These are phyloP conservation scores for Glaciozyma antarctica DNA, from an alignment of 768 basidiomycete species.

Conservation along the genomic window DNA sequence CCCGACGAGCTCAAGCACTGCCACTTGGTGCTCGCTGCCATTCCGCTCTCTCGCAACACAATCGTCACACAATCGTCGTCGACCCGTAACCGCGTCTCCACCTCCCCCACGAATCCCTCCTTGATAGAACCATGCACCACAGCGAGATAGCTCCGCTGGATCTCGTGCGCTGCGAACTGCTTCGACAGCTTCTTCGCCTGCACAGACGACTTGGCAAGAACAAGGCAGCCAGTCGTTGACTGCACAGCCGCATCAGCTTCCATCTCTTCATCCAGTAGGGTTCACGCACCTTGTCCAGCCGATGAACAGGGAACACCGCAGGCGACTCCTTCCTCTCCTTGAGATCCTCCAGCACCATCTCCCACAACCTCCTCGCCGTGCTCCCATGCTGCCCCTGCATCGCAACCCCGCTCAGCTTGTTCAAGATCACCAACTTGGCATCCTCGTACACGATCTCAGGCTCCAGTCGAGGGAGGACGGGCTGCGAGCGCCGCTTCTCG, in stretches of 20 bases:
- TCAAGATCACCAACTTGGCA: conserved; percentile 8
- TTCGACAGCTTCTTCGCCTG: conserved; percentile 8
- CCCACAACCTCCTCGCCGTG: conserved; percentile 6
- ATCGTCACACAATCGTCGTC: conserved; percentile 22
- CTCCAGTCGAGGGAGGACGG: neutral
- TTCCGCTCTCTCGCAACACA: neutral
- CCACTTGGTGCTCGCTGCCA: conserved; percentile 11
- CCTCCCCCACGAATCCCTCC: conserved; percentile 12
- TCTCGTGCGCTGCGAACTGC: conserved; percentile 14
- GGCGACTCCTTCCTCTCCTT: neutral
- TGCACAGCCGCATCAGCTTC: neutral
- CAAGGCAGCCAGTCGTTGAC: conserved; percentile 12
- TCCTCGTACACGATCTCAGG: conserved; percentile 14
- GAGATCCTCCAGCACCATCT: conserved; percentile 5
- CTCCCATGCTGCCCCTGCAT: conserved; percentile 19
- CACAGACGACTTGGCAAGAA: conserved; percentile 11
- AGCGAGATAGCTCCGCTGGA: conserved; percentile 22
- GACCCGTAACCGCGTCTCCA: conserved; percentile 1
- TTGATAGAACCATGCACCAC: conserved; percentile 24
- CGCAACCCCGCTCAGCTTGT: conserved; percentile 16
- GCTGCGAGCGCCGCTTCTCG: neutral
- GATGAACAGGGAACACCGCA: conserved; percentile 6
- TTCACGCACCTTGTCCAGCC: conserved; percentile 20
- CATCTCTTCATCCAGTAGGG: neutral
- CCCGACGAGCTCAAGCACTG: conserved; percentile 12